Evolutionary conservation across 106 monocot genomes (phyloP).

Genomic region (Apostasia shenzhenica): DNA sequence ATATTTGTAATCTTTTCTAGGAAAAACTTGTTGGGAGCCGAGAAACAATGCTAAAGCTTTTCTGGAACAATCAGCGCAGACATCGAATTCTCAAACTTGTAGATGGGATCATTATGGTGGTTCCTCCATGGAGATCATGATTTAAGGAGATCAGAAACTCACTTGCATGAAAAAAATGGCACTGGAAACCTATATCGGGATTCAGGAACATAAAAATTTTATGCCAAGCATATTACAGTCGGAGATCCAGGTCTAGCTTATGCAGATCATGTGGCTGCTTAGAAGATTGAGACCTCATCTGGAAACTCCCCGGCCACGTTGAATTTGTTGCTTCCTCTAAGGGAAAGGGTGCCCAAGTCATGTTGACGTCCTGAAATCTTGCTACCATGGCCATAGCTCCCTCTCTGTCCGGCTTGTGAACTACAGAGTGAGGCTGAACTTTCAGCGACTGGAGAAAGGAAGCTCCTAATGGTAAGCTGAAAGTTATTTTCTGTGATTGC

Average conservation of each 20-base stretch:
- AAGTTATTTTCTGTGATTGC: constrained; percentile 28
- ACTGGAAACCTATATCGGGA: no score
- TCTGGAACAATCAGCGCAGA: no score
- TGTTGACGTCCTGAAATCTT: constrained; percentile 16
- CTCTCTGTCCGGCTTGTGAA: constrained; percentile 18
- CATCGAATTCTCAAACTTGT: no score
- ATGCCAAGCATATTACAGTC: constrained; percentile 19
- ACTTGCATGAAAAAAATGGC: no score
- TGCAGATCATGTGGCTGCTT: constrained; percentile 14
- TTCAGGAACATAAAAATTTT: no score
- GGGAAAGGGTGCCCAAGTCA: constrained; percentile 15
- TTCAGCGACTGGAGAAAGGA: constrained; percentile 23
- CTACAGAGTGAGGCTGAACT: constrained; percentile 43
- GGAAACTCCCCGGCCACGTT: constrained; percentile 43
- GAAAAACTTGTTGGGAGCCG: no score
- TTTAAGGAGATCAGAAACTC: no score
- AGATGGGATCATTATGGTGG: no score
- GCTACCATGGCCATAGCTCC: constrained; percentile 7
- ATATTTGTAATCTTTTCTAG: no score
- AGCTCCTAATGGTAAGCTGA: constrained; percentile 11
- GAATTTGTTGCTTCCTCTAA: constrained; percentile 26
- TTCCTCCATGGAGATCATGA: no score
- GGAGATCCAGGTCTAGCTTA: constrained; percentile 54
- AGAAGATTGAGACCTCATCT: constrained; percentile 16
- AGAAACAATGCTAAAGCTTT: no score